Percentiles rank a stretch among this genome's conserved stretches.
phyloP scores from a whole-genome alignment of 192 early-diverging fungal genomes.

The Mortierella hygrophila region DNA sequence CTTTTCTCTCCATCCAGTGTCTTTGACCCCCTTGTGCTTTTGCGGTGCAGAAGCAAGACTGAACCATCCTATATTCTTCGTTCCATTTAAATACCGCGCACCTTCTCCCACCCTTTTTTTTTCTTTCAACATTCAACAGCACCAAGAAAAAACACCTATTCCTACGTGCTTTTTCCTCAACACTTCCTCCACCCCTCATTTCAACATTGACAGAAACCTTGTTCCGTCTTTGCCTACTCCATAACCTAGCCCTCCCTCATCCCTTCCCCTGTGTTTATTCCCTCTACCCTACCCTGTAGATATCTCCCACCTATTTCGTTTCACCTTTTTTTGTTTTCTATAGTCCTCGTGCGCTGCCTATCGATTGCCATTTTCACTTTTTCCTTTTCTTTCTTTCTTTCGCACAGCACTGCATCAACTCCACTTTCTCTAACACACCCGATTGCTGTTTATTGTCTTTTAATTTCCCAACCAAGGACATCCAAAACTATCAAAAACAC shows the following conservation, averaged over 20 bases:
- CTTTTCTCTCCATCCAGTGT: background rate
- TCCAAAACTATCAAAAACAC: background rate
- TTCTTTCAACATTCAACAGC: background rate
- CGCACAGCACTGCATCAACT: constrained; percentile 1
- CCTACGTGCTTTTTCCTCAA: background rate
- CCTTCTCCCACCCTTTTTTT: background rate
- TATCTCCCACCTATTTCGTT: background rate
- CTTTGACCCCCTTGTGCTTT: background rate
- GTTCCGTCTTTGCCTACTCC: too few species aligned
- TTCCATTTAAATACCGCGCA: background rate
- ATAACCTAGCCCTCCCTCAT: background rate
- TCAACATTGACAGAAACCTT: too few species aligned
- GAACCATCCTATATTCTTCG: background rate
- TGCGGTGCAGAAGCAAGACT: constrained; percentile 2
- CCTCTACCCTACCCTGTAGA: background rate
- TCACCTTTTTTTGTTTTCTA: background rate
- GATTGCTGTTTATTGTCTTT: background rate
- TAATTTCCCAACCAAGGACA: background rate
- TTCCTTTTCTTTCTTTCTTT: background rate
- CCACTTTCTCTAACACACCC: background rate
- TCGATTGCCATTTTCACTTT: background rate
- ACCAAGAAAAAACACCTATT: background rate
- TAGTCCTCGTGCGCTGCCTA: background rate
- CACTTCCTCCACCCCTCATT: background rate
- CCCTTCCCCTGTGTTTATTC: background rate